Conservation (phyloP, 768 basidiomycete genomes). For the Agaricus blazei region DNA sequence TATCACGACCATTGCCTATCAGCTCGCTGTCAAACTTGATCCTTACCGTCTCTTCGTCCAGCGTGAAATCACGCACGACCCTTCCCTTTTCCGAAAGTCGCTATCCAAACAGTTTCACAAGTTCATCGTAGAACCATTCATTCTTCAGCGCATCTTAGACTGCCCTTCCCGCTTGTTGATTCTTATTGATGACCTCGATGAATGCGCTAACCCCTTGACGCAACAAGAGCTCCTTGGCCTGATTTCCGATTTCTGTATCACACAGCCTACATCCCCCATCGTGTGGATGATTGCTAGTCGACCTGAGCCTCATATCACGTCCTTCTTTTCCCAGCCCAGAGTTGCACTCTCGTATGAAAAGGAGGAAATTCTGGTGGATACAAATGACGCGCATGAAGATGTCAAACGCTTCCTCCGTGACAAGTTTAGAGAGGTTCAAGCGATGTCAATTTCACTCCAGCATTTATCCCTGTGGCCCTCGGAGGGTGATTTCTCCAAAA, state of each 20-base stretch:
- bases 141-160: too few species aligned
- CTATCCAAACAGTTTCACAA: conserved; percentile 9
- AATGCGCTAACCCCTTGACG: conserved; percentile 11
- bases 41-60: conserved; percentile 1
- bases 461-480: conserved; percentile 14
- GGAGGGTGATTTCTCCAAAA: background rate
- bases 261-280: conserved; percentile 8
- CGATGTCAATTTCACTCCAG: background rate
- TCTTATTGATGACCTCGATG: conserved; percentile 23
- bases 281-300: conserved; percentile 21
- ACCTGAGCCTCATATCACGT: conserved; percentile 19
- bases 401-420: too few species aligned
- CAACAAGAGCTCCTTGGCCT: conserved; percentile 14
- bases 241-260: conserved; percentile 2
- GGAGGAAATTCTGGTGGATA: background rate
- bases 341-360: background rate
- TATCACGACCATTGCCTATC: conserved; percentile 13
- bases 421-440: conserved; percentile 1
- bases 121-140: conserved; percentile 12
- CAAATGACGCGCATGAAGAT: too few species aligned
- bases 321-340: conserved; percentile 2
- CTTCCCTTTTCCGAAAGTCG: conserved; percentile 8
- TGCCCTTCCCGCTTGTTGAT: background rate
- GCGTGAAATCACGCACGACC: conserved; percentile 1
- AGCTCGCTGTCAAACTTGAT: conserved; percentile 13